These are phyloP conservation scores for Cystobasidium pallidum DNA, from an alignment of 1,284 basidiomycete genomes.

Conservation along the genomic window DNA sequence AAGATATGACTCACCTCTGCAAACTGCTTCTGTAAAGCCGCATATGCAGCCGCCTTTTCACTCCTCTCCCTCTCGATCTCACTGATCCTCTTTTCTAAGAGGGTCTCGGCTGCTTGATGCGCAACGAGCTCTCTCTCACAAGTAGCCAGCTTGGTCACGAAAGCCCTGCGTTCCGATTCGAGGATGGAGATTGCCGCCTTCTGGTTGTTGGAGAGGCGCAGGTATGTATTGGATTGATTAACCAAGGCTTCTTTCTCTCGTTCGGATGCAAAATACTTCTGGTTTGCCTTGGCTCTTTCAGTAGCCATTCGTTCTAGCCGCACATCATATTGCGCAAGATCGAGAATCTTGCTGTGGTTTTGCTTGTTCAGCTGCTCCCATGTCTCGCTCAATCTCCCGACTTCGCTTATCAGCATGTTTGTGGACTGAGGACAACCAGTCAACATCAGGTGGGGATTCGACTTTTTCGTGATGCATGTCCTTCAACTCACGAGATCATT, in stretches of 20 bases:
- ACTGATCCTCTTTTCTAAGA: constrained; percentile 23
- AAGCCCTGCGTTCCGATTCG: constrained; percentile 66
- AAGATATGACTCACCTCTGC: constrained; percentile 63
- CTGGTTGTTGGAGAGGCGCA: constrained; percentile 74
- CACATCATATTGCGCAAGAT: constrained; percentile 70
- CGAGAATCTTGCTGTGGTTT: constrained; percentile 80
- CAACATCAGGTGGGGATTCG: too few relatives aligned
- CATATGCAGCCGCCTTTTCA: background rate
- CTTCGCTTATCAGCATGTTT: constrained; percentile 77
- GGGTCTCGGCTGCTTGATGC: background rate
- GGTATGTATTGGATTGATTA: constrained; percentile 71
- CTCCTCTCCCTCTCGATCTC: background rate
- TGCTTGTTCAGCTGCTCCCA: constrained; percentile 87
- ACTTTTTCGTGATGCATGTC: too few relatives aligned
- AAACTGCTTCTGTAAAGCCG: constrained; percentile 59
- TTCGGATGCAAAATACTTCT: constrained; percentile 91
- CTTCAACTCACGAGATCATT: constrained; percentile 58
- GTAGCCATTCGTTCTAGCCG: constrained; percentile 13
- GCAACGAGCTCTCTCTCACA: constrained; percentile 23
- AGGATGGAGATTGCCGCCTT: constrained; percentile 72
- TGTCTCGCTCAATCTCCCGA: constrained; percentile 81
- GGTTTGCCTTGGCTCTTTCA: constrained; percentile 88
- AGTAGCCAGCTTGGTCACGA: background rate
- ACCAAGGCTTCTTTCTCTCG: constrained; percentile 83
- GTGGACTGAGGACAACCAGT: constrained; percentile 63